Conservation (phyloP, 441 rosid species). For the Gossypium trilobum region DNA sequence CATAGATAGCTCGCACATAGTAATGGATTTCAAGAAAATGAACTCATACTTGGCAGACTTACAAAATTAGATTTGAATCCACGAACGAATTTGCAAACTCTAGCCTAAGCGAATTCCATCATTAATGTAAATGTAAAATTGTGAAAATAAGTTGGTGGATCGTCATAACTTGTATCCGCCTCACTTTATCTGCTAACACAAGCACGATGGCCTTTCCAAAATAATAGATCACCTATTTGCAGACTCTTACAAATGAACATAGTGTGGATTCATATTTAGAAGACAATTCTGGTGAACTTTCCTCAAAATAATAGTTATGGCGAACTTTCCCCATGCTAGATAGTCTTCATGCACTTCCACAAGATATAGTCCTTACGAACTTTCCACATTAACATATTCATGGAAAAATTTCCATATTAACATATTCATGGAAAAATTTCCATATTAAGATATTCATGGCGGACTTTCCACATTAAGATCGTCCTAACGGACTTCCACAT, state of each 20-base stretch:
- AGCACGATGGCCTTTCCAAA: neutral
- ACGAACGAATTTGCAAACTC: neutral
- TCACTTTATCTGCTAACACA: neutral
- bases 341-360: neutral
- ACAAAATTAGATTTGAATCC: neutral
- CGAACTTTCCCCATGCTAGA: neutral
- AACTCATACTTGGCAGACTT: neutral
- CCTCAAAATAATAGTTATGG: neutral
- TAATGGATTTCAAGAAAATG: neutral
- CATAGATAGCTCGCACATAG: neutral
- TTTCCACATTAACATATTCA: neutral
- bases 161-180: neutral
- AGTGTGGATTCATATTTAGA: neutral
- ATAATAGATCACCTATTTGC: neutral
- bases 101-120: neutral
- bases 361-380: neutral
- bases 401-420: too few species aligned
- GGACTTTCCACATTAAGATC: too few species aligned
- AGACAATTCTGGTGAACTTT: neutral
- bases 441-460: too few species aligned
- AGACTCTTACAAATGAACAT: neutral
- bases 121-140: neutral
- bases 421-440: too few species aligned
- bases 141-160: neutral
- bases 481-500: too few species aligned